phyloP scores from a whole-genome alignment of 2,329 filamentous ascomycete genomes.

The Scedosporium aurantiacum region DNA sequence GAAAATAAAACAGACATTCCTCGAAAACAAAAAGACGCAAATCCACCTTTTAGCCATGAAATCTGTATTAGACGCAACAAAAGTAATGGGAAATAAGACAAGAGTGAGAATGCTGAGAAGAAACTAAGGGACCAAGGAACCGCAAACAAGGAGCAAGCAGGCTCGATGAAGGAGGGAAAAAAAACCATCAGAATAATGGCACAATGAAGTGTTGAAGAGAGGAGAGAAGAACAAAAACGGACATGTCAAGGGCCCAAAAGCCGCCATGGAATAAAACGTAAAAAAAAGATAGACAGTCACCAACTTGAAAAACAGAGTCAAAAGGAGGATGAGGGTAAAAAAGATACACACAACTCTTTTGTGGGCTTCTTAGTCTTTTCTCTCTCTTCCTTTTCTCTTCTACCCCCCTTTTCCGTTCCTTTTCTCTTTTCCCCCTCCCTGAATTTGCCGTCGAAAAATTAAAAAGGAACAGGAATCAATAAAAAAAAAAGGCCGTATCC shows the following conservation, averaged over 20 bases:
- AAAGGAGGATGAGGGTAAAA: not conserved
- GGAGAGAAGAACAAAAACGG: too few relatives aligned
- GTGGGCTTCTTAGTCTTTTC: too few relatives aligned
- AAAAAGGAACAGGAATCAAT: conserved; percentile 8
- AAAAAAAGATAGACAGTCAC: not conserved
- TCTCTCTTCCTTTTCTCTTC: not conserved
- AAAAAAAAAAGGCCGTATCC: conserved; percentile 7
- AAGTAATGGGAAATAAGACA: conserved; percentile 13
- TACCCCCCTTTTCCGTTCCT: not conserved
- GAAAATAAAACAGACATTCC: not conserved
- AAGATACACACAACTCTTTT: not conserved
- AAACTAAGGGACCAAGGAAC: too few relatives aligned
- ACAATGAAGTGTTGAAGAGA: not conserved
- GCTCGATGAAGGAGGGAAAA: not conserved
- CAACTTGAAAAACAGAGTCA: not conserved
- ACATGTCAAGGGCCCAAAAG: too few relatives aligned
- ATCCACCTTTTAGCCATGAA: not conserved
- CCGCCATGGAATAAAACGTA: too few relatives aligned
- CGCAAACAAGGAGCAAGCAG: not conserved
- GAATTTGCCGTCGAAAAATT: conserved; percentile 16
- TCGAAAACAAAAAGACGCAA: not conserved
- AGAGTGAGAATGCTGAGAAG: conserved; percentile 17
- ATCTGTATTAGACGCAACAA: conserved; percentile 1
- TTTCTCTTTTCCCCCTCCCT: not conserved
- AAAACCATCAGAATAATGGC: not conserved